Evolutionary conservation across 2,329 filamentous ascomycete species (phyloP).

Genomic region (Pezicula rhizophila): DNA sequence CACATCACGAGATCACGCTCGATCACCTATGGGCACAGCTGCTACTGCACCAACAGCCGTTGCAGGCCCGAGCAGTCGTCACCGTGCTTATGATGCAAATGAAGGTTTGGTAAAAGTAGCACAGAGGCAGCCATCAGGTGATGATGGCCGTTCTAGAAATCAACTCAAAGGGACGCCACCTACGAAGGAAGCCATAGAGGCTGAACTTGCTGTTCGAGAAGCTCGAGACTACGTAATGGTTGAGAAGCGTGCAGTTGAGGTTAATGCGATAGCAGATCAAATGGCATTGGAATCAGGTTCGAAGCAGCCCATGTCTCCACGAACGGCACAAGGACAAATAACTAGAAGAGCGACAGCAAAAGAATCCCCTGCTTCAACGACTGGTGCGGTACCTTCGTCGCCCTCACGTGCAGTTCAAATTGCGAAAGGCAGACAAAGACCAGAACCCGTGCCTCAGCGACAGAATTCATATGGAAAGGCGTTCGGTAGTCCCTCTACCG

Average conservation of each 20-base stretch:
- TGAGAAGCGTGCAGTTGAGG: slow-evolving; percentile 90
- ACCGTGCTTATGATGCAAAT: slow-evolving; percentile 10
- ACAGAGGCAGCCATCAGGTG: slow-evolving; percentile 17
- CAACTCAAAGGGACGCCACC: slow-evolving; percentile 11
- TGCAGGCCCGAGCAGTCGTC: slow-evolving; percentile 25
- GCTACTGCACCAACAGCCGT: slow-evolving; percentile 22
- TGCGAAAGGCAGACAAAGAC: slow-evolving; percentile 55
- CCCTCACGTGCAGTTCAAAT: slow-evolving; percentile 70
- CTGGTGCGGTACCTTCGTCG: slow-evolving; percentile 62
- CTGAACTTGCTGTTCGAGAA: slow-evolving; percentile 71
- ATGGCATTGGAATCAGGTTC: slow-evolving; percentile 68
- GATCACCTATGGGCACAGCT: slow-evolving; percentile 17
- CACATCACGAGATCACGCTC: slow-evolving; percentile 13
- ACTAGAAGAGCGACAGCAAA: slow-evolving; percentile 74
- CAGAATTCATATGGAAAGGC: slow-evolving; percentile 76
- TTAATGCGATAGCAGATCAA: slow-evolving; percentile 95
- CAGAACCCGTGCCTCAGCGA: slow-evolving; percentile 60
- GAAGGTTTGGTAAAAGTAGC: slow-evolving; percentile 2
- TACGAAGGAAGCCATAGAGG: slow-evolving; percentile 57
- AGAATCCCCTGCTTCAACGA: slow-evolving; percentile 60
- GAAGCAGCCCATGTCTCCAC: slow-evolving; percentile 40
- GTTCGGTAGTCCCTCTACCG: slow-evolving; percentile 70
- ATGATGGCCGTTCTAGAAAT: slow-evolving; percentile 18
- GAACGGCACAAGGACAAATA: slow-evolving; percentile 57
- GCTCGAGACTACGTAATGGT: slow-evolving; percentile 93